Base-by-base conservation (phyloP, 805 yeast genomes). In the Nakazawaea wyomingensis region DNA sequence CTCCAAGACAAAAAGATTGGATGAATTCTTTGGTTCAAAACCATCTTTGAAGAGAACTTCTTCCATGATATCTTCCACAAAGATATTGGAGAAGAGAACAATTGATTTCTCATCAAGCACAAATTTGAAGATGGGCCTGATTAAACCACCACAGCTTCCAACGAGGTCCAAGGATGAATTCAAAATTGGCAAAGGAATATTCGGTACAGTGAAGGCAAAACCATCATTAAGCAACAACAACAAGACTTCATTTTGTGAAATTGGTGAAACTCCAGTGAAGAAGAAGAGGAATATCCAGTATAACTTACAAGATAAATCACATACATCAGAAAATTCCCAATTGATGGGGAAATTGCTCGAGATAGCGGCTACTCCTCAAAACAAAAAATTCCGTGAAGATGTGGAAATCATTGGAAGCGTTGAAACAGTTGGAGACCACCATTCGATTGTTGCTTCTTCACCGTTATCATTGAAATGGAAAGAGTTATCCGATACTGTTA, bases 191-290 rank as follows among this genome's bases (percentile, higher is more conserved):
- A 44, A 34, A 21, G 47, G 47, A 5, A 44, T 39, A 11, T 43
- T 43, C 22, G 46, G 46, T 7, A 43, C 46, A 3, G 8, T 18
- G 5, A 10, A 8, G 17, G 9, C 39, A 9, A 35, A 36, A 26
- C 14, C 36, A 14, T 13, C 27, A 10, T 8, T 20, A 3, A n/a
- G 8, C 5, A 14, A 16, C 5, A 14, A 16, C 18, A 9, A 6
- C 18, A 24, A 33, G 10, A 5, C 10, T 3, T 29, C 40, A 11
- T 13, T 44, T 11, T 34, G 26, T 34, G 43, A 44, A 20, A 44
- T 44, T 21, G 47, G 42, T 4, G 47, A 39, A 28, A 44, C 47
- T 17, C 47, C 47, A 13, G 37, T 39, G 5, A 44, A 44, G 43
- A 44, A 39, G 16, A 36, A 34, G 28, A 37, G 28, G 17, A 34